A percentile compares a stretch with the other conserved stretches of the same genome.
These are phyloP conservation scores for Hymenotorrendiella dingleyae DNA, from an alignment of 2,329 filamentous ascomycete species.

Conservation along the genomic window DNA sequence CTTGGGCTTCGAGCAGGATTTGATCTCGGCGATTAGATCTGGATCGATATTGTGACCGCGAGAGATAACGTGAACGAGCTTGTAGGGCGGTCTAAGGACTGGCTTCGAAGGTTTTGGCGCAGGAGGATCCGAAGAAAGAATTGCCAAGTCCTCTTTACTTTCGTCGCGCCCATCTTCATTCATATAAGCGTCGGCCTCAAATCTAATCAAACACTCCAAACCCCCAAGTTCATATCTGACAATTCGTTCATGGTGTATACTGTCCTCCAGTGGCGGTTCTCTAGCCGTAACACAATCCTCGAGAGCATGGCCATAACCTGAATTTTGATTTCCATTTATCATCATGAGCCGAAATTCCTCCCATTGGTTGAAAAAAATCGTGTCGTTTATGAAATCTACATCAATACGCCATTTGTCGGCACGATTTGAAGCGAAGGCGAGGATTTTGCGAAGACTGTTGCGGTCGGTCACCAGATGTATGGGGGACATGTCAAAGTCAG, in stretches of 20 bases:
- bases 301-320: constrained; percentile 31
- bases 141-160: neutral
- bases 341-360: constrained; percentile 14
- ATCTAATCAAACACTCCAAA: constrained; percentile 25
- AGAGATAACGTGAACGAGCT: constrained; percentile 10
- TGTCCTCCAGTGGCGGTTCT: constrained; percentile 16
- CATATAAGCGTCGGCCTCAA: constrained; percentile 28
- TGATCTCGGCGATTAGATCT: constrained; percentile 19
- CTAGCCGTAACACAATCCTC: constrained; percentile 26
- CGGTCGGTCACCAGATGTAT: constrained; percentile 28
- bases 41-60: constrained; percentile 12
- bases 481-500: constrained; percentile 17
- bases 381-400: constrained; percentile 29
- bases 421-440: constrained; percentile 20
- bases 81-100: constrained; percentile 3
- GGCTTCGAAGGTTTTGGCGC: neutral
- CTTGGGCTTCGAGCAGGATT: constrained; percentile 7
- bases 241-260: constrained; percentile 23
- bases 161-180: neutral
- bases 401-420: constrained; percentile 30
- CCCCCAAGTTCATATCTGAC: constrained; percentile 24
- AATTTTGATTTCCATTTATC: constrained; percentile 7
- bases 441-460: constrained; percentile 28
- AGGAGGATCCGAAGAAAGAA: neutral
- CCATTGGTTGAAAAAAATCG: constrained; percentile 31